Percentiles rank a stretch among this genome's conserved stretches.
phyloP scores from a whole-genome alignment of 164 flowering plant genomes.

The Brasenia schreberi region DNA sequence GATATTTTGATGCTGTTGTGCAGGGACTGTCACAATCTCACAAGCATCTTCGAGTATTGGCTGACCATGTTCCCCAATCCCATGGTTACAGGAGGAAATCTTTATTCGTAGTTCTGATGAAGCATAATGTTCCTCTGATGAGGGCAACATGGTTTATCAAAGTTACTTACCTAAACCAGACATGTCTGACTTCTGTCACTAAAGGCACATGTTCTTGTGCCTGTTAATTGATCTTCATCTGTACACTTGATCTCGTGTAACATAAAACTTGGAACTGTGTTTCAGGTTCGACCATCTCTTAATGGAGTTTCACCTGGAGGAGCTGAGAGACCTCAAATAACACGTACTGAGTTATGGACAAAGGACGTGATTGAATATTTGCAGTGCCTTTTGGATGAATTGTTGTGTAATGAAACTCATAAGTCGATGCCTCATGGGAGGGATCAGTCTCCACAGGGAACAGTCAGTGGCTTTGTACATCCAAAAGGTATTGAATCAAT shows the following conservation, averaged over 20 bases:
- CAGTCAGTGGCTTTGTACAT: no score
- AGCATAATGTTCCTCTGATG: conserved; percentile 81
- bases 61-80: conserved; percentile 64
- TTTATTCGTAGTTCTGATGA: conserved; percentile 82
- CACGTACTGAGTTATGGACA: conserved; percentile 90
- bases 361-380: no score
- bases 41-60: conserved; percentile 68
- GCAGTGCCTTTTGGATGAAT: no score
- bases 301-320: conserved; percentile 47
- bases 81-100: conserved; percentile 66
- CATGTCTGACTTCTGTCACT: no score
- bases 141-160: conserved; percentile 98
- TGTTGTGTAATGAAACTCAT: no score
- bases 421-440: no score
- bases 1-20: neutral
- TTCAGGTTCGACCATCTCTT: conserved; percentile 66
- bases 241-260: neutral
- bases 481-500: conserved; percentile 36
- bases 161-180: conserved; percentile 74
- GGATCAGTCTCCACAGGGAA: no score
- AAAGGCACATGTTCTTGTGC: neutral
- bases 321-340: conserved; percentile 50
- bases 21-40: conserved; percentile 94
- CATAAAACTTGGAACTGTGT: neutral
- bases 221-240: neutral